A percentile compares a stretch with the other conserved stretches of the same genome.
These are phyloP conservation scores for Saccharomyces hybrid DNA, from an alignment of 1,139 yeast genomes.

Conservation along the genomic window DNA sequence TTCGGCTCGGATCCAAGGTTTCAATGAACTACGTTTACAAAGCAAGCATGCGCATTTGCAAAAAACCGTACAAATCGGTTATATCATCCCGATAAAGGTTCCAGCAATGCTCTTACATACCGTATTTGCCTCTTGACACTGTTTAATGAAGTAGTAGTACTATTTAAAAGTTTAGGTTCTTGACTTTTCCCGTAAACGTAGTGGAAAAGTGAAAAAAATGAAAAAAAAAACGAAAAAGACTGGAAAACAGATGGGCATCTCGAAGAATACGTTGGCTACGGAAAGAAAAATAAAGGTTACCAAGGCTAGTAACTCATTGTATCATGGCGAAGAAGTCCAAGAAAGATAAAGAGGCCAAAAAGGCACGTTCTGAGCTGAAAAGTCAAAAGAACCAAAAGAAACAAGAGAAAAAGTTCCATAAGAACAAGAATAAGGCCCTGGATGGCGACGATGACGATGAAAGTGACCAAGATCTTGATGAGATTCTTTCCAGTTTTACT, in stretches of 20 bases:
- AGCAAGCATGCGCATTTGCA: neutral
- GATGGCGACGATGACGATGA: conserved; percentile 84
- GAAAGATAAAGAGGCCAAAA: conserved; percentile 84
- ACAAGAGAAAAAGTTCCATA: conserved; percentile 67
- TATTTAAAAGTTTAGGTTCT: neutral
- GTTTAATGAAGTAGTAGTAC: neutral
- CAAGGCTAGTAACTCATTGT: neutral
- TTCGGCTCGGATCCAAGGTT: neutral
- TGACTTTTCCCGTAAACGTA: neutral
- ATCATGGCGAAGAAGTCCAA: conserved; percentile 74
- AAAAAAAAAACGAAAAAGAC: neutral
- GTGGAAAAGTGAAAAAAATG: neutral
- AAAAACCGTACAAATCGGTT: neutral
- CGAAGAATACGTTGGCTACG: neutral
- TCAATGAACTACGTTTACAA: neutral
- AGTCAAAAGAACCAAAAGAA: conserved; percentile 67
- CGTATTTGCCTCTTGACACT: neutral
- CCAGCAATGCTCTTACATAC: neutral
- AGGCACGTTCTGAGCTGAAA: conserved; percentile 82
- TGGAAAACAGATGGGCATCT: neutral
- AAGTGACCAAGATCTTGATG: conserved; percentile 84
- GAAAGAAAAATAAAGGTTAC: neutral
- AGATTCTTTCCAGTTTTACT: conserved; percentile 69
- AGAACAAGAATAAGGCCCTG: conserved; percentile 64
- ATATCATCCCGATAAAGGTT: neutral